These are phyloP conservation scores for Kwoniella sp. DNA, from an alignment of 768 basidiomycete species.

Conservation along the genomic window DNA sequence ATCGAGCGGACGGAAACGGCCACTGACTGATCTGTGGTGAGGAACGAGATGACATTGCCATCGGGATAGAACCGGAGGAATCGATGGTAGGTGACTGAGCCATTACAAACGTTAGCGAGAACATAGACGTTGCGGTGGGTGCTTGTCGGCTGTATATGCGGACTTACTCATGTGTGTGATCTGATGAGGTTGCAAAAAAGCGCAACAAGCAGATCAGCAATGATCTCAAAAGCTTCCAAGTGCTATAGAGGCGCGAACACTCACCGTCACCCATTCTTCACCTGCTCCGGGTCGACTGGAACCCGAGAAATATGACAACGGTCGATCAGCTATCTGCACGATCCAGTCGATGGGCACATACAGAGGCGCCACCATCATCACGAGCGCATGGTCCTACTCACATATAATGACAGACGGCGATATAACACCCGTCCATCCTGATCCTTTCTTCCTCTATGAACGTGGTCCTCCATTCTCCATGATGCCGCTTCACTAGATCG, in stretches of 20 bases:
- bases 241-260: too few relatives aligned
- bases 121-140: not conserved
- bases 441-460: conserved; percentile 83
- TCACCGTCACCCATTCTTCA: conserved; percentile 84
- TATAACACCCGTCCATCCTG: conserved; percentile 85
- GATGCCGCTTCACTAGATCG: conserved; percentile 62
- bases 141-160: too few relatives aligned
- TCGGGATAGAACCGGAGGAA: conserved; percentile 90
- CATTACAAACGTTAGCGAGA: conserved; percentile 7
- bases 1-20: too few relatives aligned
- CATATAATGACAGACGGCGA: conserved; percentile 79
- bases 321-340: not conserved
- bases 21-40: conserved; percentile 68
- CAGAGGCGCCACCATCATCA: too few relatives aligned
- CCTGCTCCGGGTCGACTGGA: conserved; percentile 71
- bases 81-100: conserved; percentile 78
- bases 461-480: conserved; percentile 70
- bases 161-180: conserved; percentile 68
- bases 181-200: conserved; percentile 58
- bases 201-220: not conserved
- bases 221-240: not conserved
- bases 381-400: too few relatives aligned
- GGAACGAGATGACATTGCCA: conserved; percentile 80
- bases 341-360: too few relatives aligned
- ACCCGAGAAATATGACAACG: not conserved